Percentiles rank a stretch among this genome's conserved stretches.
These are phyloP conservation scores for Colletotrichum tamarilloi DNA, from an alignment of 2,329 filamentous ascomycete genomes.

Conservation along the genomic window DNA sequence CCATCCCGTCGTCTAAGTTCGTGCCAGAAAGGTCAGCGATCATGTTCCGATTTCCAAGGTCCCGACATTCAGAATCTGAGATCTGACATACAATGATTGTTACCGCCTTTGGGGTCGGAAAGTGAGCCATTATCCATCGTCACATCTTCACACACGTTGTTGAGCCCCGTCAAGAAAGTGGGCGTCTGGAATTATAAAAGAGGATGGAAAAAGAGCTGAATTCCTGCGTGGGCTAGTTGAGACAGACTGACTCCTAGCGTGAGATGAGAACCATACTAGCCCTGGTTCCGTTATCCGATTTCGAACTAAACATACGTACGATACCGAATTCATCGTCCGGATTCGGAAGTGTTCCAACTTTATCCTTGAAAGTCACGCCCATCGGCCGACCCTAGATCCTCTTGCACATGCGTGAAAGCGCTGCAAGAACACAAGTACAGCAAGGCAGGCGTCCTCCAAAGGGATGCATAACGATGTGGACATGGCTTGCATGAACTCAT, in stretches of 20 bases:
- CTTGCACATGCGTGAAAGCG: background rate
- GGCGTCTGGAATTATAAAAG: slow-evolving; percentile 10
- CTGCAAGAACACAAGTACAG: background rate
- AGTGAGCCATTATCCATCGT: slow-evolving; percentile 33
- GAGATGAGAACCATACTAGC: slow-evolving; percentile 1
- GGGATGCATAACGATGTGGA: background rate
- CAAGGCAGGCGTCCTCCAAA: background rate
- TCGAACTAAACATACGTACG: background rate
- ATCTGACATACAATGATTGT: slow-evolving; percentile 30
- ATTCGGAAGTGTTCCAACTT: slow-evolving; percentile 17
- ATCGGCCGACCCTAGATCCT: background rate
- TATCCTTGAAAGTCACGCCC: background rate
- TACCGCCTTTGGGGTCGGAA: slow-evolving; percentile 33
- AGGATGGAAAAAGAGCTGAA: slow-evolving; percentile 3
- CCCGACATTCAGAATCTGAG: background rate
- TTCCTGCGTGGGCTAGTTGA: slow-evolving; percentile 2
- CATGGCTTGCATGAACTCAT: background rate
- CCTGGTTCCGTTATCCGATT: slow-evolving; percentile 14
- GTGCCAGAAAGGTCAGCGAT: slow-evolving; percentile 1
- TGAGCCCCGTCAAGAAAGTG: background rate
- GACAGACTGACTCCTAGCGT: slow-evolving; percentile 21
- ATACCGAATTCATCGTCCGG: slow-evolving; percentile 27
- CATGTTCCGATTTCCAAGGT: background rate
- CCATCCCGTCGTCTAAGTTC: slow-evolving; percentile 28
- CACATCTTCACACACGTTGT: background rate